Evolutionary conservation across 2,329 filamentous ascomycete genomes (phyloP), one percentile per base, ranked within the genome.

Genomic region (Didymella lethalis): DNA sequence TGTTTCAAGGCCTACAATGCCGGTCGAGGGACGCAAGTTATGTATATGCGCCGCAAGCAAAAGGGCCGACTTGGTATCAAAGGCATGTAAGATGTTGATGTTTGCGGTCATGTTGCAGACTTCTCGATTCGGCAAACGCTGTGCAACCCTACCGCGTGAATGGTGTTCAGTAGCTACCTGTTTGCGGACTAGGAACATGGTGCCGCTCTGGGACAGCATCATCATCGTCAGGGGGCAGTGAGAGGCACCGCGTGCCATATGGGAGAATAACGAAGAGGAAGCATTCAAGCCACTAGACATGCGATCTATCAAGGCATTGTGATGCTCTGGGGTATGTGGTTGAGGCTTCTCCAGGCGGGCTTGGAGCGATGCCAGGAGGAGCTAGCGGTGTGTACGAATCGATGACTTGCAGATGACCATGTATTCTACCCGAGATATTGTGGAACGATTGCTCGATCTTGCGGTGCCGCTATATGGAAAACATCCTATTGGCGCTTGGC

Each of bases 391-490:
- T 44, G 56, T 49, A 41, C n/a, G 47, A 31, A 43, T 32, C n/a
- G 50, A 59, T 59, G 47, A 54, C 50, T 43, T 26, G 51, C 51
- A 54, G 41, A 26, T 58, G 46, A 40, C 34, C 25, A 41, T 20
- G 10, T 7, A 29, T 44, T 51, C 43, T 36, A 23, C 23, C 5
- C 50, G 23, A 18, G 36, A 57, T 43, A 34, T 16, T 25, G 49
- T 53, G 38, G 11, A 48, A 43, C 36, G 6, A 34, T 41, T 46
- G 45, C 43, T 40, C 51, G 44, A 53, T 16, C n/a, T 44, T 28
- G 28, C 10, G 49, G 14, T 26, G 31, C 45, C 32, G 28, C 14
- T 49, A 16, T 49, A 28, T 32, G 45, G 32, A 34, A 34, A 18
- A 4, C 7, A 46, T 5, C 45, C 50, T 3, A 47, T 54, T 51